phyloP scores from a whole-genome alignment of 768 basidiomycete genomes.

The Russula virescens region DNA sequence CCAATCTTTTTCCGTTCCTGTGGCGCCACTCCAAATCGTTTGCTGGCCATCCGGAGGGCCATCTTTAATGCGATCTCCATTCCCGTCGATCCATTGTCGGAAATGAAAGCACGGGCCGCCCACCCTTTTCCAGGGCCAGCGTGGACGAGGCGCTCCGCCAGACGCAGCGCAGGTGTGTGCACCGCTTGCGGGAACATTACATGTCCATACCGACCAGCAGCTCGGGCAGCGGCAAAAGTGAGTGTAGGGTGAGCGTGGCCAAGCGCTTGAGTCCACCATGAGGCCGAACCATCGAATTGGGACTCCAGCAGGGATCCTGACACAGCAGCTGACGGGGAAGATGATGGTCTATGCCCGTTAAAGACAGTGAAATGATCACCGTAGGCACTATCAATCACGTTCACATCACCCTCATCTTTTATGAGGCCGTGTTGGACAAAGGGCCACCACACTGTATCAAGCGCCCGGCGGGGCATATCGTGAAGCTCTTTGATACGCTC shows the following conservation, averaged over 20 bases:
- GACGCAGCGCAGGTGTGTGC: conserved; percentile 76
- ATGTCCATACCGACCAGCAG: conserved; percentile 92
- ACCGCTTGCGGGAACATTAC: conserved; percentile 92
- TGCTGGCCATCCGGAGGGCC: conserved; percentile 71
- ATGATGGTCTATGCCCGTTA: conserved; percentile 29
- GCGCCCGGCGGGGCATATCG: conserved; percentile 71
- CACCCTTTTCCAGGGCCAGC: conserved; percentile 82
- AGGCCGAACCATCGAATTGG: conserved; percentile 87
- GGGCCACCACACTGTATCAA: conserved; percentile 91
- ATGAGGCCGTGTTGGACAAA: conserved; percentile 88
- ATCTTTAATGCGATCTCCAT: conserved; percentile 99
- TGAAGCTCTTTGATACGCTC: conserved; percentile 66
- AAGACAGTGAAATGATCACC: conserved; percentile 83
- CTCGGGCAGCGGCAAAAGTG: conserved; percentile 80
- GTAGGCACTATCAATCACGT: conserved; percentile 86
- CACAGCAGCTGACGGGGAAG: conserved; percentile 23
- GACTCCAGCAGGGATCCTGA: conserved; percentile 42
- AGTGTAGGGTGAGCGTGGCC: conserved; percentile 77
- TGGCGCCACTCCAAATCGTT: conserved; percentile 35
- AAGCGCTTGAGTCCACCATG: conserved; percentile 96
- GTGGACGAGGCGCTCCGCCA: conserved; percentile 72
- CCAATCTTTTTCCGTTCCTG: conserved; percentile 50
- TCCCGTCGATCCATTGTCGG: conserved; percentile 92
- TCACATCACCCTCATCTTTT: conserved; percentile 64
- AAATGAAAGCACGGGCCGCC: conserved; percentile 89